These are phyloP conservation scores for Phytopythium helicoides DNA, from an alignment of 352 stramenopile species.

Conservation along the genomic window DNA sequence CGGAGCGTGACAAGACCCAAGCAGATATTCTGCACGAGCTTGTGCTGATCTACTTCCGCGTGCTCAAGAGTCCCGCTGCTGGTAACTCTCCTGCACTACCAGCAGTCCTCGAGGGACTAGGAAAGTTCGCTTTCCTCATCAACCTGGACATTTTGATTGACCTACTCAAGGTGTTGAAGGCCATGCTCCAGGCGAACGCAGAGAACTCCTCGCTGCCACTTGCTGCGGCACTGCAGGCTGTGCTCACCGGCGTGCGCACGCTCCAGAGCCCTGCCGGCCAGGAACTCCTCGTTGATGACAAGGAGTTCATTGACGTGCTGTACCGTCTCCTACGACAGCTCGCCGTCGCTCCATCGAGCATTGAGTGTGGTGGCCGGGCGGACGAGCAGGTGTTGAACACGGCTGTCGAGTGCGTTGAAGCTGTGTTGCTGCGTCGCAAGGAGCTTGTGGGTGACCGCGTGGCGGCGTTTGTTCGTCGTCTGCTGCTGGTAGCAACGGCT, in stretches of 20 bases:
- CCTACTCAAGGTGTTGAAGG: conserved; percentile 94
- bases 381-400: conserved; percentile 45
- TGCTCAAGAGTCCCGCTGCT: conserved; percentile 89
- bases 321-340: conserved; percentile 88
- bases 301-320: conserved; percentile 95
- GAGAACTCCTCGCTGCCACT: conserved; percentile 70
- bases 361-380: conserved; percentile 19
- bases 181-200: conserved; percentile 60
- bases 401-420: conserved; percentile 89
- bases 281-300: conserved; percentile 96
- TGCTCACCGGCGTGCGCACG: conserved; percentile 92
- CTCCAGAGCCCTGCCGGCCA: conserved; percentile 90
- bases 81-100: conserved; percentile 85
- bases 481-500: conserved; percentile 84
- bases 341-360: conserved; percentile 55
- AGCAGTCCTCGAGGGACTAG: conserved; percentile 90
- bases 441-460: conserved; percentile 94
- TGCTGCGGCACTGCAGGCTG: conserved; percentile 67
- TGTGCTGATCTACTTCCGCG: conserved; percentile 96
- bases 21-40: conserved; percentile 94
- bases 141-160: conserved; percentile 98
- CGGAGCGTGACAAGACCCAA: conserved; percentile 92
- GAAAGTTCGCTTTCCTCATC: conserved; percentile 96
- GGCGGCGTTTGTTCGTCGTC: conserved; percentile 94
- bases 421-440: conserved; percentile 92